phyloP scores from a whole-genome alignment of 176 grass and related monocot genomes.

The Oryza nivara region DNA sequence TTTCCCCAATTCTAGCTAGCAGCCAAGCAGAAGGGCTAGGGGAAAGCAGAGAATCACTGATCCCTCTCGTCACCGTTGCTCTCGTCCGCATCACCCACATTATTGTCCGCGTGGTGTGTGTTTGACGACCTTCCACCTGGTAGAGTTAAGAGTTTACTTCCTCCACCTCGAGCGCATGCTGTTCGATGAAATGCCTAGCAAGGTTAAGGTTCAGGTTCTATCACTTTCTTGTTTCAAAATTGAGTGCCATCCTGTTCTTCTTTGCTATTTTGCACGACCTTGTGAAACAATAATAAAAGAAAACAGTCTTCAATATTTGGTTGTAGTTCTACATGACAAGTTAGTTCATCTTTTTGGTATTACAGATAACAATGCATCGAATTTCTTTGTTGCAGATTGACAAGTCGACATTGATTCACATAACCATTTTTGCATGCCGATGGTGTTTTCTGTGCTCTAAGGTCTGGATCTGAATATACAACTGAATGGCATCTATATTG shows the following conservation, averaged over 20 bases:
- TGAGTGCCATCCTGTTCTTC: background rate
- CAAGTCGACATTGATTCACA: background rate
- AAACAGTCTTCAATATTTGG: background rate
- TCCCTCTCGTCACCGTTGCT: too few relatives aligned
- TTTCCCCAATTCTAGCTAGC: too few relatives aligned
- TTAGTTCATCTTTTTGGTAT: background rate
- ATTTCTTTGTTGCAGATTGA: background rate
- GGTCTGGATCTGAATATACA: background rate
- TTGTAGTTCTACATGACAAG: background rate
- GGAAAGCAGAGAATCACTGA: background rate
- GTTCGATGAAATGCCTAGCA: constrained; percentile 23
- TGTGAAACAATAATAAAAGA: background rate
- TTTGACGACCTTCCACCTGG: background rate
- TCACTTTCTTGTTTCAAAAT: background rate
- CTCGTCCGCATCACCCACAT: background rate
- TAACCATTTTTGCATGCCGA: background rate
- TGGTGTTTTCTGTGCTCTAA: background rate
- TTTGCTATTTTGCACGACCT: background rate
- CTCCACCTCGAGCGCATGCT: background rate
- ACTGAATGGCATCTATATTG: background rate
- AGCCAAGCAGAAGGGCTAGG: too few relatives aligned
- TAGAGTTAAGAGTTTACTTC: background rate
- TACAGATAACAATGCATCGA: background rate
- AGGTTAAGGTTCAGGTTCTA: background rate
- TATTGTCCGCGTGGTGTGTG: too few relatives aligned